Percentiles rank a stretch among this genome's conserved stretches.
phyloP scores from a whole-genome alignment of 148 eudicot genomes.

The Pharnaceum exiguum region DNA sequence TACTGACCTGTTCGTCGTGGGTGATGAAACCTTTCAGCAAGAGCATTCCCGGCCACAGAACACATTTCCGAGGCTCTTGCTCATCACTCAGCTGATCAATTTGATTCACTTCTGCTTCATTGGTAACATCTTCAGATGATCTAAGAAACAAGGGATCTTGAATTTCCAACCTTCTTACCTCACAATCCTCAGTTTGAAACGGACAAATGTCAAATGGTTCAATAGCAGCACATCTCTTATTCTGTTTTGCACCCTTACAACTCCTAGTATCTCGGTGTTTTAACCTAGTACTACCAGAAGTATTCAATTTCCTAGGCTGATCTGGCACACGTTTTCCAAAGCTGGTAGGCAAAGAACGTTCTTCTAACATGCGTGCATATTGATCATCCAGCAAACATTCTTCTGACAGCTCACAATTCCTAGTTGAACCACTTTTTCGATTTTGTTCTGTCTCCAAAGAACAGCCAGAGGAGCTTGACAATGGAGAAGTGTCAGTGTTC shows the following conservation, averaged over 20 bases:
- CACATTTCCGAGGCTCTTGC: constrained; percentile 7
- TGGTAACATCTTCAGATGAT: background rate
- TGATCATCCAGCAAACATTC: background rate
- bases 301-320: background rate
- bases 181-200: constrained; percentile 17
- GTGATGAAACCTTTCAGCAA: constrained; percentile 41
- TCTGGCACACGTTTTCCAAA: constrained; percentile 25
- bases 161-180: constrained; percentile 7
- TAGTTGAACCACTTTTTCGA: background rate
- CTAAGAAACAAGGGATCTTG: background rate
- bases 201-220: constrained; percentile 41
- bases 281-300: background rate
- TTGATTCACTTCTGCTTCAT: background rate
- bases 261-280: constrained; percentile 3
- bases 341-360: constrained; percentile 29
- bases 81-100: background rate
- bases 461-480: background rate
- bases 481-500: no score
- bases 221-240: background rate
- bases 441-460: background rate
- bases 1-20: constrained; percentile 39
- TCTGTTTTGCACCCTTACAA: background rate
- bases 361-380: constrained; percentile 6
- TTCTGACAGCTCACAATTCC: constrained; percentile 1
- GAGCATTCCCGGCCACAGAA: constrained; percentile 64